Base-by-base conservation (phyloP, 257 asterid species). In the Solanum sejunctum region DNA sequence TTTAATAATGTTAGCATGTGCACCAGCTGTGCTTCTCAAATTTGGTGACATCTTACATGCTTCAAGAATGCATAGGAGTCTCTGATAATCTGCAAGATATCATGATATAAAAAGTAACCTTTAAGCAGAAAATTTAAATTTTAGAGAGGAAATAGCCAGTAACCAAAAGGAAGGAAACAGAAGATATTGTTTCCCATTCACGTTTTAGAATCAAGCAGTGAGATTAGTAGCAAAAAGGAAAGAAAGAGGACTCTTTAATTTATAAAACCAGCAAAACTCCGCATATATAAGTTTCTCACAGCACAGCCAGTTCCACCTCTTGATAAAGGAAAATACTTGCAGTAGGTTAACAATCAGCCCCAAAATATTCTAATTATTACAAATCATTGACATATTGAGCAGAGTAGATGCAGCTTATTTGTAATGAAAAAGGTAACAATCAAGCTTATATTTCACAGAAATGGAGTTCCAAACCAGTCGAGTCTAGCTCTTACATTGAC, bases 1-100 rank as follows among this genome's bases (percentile, higher is more conserved):
- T 87, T 91, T 94, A 82, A 93, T 57, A 80, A 92, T 87, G 84
- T 77, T 86, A 86, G 92, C 20, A 77, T 94, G 97, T 80, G 87
- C 81, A 5, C 86, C 66, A 80, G 79, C 71, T n/a, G 91, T 91
- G 73, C 88, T 88, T 73, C 87, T 88, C 83, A 86, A 56, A 81
- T 87, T 78, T 12, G 84, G 87, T 82, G 90, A 45, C 49, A 64
- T 63, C 88, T 91, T 92, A 90, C 96, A 91, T 4, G 87, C 87
- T 89, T 89, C 93, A 64, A 94, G 95, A 88, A 89, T 85, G 84
- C 66, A 77, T 77, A 88, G 26, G 32, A 92, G 86, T 12, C 55
- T 83, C 41, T 84, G 89, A 88, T 91, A 89, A 90, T 91, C 97
- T 92, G 92, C 75, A 85, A 51, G 9, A 66, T 60, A 54, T 18